Base-by-base conservation (phyloP, 768 basidiomycete species). In the Mycena kentingensis region DNA sequence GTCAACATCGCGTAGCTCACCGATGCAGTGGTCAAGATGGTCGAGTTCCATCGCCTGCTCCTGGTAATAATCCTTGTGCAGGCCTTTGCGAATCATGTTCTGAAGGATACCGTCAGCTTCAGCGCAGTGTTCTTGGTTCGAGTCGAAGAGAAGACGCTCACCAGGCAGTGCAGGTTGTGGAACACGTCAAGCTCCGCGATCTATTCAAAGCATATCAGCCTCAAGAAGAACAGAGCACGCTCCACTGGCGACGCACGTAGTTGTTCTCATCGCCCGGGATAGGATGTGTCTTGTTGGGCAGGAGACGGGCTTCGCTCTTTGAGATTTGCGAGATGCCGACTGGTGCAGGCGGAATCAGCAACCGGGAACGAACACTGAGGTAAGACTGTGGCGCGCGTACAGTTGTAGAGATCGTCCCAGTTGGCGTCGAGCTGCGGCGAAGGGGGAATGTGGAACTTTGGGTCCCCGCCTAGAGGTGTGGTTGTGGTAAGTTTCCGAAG, bases 401-500 rank as follows among this genome's bases (percentile, higher is more conserved):
- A 48, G 34, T 48, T 48, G 34, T 48, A 48, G 19, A 48, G 46
- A 37, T 48, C 46, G 34, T 36, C 27, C 46, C 46, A 48, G 19
- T 29, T 32, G 5, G 16, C 32, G 22, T 48, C 46, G 35, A 48
- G 31, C 19, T 18, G 32, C 6, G 29, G 32, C 11, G 46, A 48
- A 19, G 46, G 46, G 5, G 31, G 46, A 15, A 35, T 48, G 26
- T 48, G 46, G 46, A 48, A 48, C 18, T 19, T 29, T 19, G 29
- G 29, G 46, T 48, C 46, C 7, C 46, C 46, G 25, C 46, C n/a
- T n/a, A n/a, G n/a, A n/a, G n/a, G n/a, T n/a, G n/a, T n/a, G n/a
- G n/a, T n/a, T n/a, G n/a, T n/a, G n/a, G n/a, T n/a, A n/a, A n/a
- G n/a, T n/a, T n/a, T n/a, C n/a, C n/a, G n/a, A n/a, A n/a, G n/a